Base-by-base conservation (phyloP, 2,329 filamentous ascomycete species). In the Tolypocladium tundrense region DNA sequence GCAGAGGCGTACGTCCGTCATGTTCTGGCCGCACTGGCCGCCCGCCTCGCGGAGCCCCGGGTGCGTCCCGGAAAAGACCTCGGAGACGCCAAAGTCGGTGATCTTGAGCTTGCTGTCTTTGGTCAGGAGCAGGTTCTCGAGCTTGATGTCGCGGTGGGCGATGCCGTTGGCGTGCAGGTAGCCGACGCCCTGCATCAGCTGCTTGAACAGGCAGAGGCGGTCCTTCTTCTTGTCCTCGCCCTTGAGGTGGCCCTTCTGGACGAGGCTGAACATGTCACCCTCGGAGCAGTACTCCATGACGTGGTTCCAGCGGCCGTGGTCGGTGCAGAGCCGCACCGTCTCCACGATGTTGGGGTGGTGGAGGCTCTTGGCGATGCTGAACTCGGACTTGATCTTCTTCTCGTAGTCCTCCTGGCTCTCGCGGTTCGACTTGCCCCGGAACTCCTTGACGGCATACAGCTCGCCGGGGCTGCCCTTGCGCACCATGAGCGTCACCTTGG, bases 221-320 rank as follows among this genome's bases (percentile, higher is more conserved):
- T 95, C 90, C 58, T 80, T 78, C 19, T 81, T 76, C 59, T 86
- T 84, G 57, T 88, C 85, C 8, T 85, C 79, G 3, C 77, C 73
- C 58, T 77, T 82, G 62, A 95, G 83, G 65, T 88, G 87, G 40
- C 82, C 82, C 69, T 87, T 87, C 62, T 86, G 82, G 43, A 95
- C 86, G 14, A 96, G 75, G 61, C 80, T 79, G 70, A 88, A 93
- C 7, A 96, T 76, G 67, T 96, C 91, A 52, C 91, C 91, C 64
- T 90, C 84, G 3, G 84, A 80, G 74, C 91, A 96, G 70, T 89
- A 95, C 69, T 96, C 90, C 91, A 96, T 96, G 58, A 96, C 90
- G 69, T 95, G 90, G 69, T 91, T 92, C 88, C 89, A 95, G 43
- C 87, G 85, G 39, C 83, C 84, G 64, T 86, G 82, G 64, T 91